A percentile compares a stretch with the other conserved stretches of the same genome.
These are phyloP conservation scores for Saussurea involucrata DNA, from an alignment of 129 eudicot genomes.

Conservation along the genomic window DNA sequence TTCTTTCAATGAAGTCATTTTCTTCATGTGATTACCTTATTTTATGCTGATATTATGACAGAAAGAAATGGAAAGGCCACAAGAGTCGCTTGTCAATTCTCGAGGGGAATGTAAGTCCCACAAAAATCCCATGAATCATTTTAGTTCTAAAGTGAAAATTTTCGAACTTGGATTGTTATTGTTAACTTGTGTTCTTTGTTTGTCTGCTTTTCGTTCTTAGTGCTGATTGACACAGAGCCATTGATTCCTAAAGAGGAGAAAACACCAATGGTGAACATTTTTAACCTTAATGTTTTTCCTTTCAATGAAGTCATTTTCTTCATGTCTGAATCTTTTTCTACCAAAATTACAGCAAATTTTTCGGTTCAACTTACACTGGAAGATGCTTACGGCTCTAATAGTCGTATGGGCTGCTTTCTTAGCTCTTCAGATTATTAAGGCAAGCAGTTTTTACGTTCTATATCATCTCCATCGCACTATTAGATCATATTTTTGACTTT, in stretches of 20 bases:
- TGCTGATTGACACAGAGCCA: constrained; percentile 76
- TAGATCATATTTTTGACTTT: constrained; percentile 1
- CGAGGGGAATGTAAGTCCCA: constrained; percentile 72
- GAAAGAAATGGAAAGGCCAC: constrained; percentile 58
- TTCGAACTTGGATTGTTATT: background rate
- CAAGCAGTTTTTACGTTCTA: constrained; percentile 23
- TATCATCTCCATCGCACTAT: background rate
- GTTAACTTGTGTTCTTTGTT: background rate
- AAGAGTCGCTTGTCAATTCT: constrained; percentile 42
- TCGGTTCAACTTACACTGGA: too few species aligned
- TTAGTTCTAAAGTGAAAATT: background rate
- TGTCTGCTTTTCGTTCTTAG: constrained; percentile 35
- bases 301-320: background rate
- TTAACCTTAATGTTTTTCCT: background rate
- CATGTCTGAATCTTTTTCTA: background rate
- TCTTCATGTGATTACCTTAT: too few species aligned
- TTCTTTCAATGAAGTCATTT: too few species aligned
- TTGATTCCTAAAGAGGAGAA: constrained; percentile 64
- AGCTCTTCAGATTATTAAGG: constrained; percentile 81
- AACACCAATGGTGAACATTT: constrained; percentile 56
- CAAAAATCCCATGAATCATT: constrained; percentile 4
- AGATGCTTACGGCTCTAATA: too few species aligned
- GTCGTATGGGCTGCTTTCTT: constrained; percentile 68
- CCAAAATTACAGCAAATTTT: constrained; percentile 56
- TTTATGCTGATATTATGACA: constrained; percentile 35